Percentiles rank a stretch among this genome's conserved stretches.
Evolutionary conservation across 1,139 yeast genomes (phyloP).

Genomic region (Diutina catenulata): DNA sequence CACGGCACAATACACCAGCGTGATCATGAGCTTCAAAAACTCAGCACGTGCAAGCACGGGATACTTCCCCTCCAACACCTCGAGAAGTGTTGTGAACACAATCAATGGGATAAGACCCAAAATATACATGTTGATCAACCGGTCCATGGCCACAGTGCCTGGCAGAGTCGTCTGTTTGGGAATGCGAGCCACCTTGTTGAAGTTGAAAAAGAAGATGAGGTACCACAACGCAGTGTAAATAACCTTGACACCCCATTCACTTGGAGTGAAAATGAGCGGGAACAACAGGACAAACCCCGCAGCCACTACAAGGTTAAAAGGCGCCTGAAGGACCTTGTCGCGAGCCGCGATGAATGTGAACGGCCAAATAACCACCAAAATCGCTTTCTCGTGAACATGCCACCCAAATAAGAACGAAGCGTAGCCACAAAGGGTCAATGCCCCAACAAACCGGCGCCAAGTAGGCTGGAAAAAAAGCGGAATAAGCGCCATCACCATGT

Average conservation of each 20-base stretch:
- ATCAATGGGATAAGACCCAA: constrained; percentile 61
- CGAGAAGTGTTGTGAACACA: constrained; percentile 39
- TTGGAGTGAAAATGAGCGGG: constrained; percentile 75
- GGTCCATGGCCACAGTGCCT: constrained; percentile 48
- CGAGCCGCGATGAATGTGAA: constrained; percentile 63
- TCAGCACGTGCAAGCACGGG: constrained; percentile 43
- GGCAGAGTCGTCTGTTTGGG: constrained; percentile 35
- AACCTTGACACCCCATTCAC: constrained; percentile 67
- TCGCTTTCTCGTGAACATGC: constrained; percentile 98
- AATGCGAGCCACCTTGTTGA: constrained; percentile 51
- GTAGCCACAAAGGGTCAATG: constrained; percentile 80
- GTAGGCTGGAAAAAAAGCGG: constrained; percentile 72
- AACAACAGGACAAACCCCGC: constrained; percentile 83
- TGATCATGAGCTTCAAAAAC: constrained; percentile 68
- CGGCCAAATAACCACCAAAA: constrained; percentile 81
- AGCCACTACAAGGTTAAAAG: constrained; percentile 55
- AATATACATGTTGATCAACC: constrained; percentile 57
- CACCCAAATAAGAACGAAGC: constrained; percentile 92
- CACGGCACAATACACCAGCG: constrained; percentile 75
- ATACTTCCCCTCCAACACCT: constrained; percentile 42
- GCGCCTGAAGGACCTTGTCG: constrained; percentile 60
- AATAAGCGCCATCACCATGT: constrained; percentile 65
- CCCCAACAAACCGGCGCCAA: constrained; percentile 68
- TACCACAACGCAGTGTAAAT: constrained; percentile 83
- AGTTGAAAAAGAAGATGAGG: constrained; percentile 60